Percentiles rank a stretch among this genome's conserved stretches.
Evolutionary conservation across 2,329 filamentous ascomycete genomes (phyloP).

Genomic region (Ophiostoma sp.): DNA sequence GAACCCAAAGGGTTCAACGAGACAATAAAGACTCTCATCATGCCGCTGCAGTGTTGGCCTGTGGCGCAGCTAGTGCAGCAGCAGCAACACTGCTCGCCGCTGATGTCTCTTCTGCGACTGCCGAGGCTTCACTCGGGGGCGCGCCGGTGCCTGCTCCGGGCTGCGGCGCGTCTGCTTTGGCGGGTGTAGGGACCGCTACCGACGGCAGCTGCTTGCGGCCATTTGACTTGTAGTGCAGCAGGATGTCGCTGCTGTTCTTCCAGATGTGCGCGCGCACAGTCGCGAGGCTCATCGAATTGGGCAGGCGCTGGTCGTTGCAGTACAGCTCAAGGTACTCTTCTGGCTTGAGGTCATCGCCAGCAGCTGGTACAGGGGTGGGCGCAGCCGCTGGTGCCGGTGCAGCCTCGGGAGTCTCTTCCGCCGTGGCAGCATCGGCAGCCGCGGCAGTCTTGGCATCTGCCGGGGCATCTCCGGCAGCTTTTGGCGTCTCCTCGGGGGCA

Average conservation of each 20-base stretch:
- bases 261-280: conserved; percentile 88
- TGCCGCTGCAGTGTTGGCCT: too few species aligned
- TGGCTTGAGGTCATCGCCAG: conserved; percentile 55
- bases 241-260: conserved; percentile 89
- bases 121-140: not conserved
- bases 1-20: not conserved
- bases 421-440: not conserved
- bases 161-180: not conserved
- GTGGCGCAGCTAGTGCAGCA: too few species aligned
- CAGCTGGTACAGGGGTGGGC: not conserved
- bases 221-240: conserved; percentile 86
- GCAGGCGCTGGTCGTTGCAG: conserved; percentile 79
- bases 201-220: conserved; percentile 63
- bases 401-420: not conserved
- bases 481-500: not conserved
- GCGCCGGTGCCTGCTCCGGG: not conserved
- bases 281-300: conserved; percentile 83
- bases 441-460: conserved; percentile 30
- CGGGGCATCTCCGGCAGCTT: conserved; percentile 14
- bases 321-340: conserved; percentile 95
- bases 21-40: too few species aligned
- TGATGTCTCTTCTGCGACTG: too few species aligned
- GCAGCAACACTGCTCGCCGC: too few species aligned
- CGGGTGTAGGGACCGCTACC: conserved; percentile 25
- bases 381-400: not conserved